These are phyloP conservation scores for Leccinum subgranulosum DNA, from an alignment of 768 basidiomycete genomes.

Conservation along the genomic window DNA sequence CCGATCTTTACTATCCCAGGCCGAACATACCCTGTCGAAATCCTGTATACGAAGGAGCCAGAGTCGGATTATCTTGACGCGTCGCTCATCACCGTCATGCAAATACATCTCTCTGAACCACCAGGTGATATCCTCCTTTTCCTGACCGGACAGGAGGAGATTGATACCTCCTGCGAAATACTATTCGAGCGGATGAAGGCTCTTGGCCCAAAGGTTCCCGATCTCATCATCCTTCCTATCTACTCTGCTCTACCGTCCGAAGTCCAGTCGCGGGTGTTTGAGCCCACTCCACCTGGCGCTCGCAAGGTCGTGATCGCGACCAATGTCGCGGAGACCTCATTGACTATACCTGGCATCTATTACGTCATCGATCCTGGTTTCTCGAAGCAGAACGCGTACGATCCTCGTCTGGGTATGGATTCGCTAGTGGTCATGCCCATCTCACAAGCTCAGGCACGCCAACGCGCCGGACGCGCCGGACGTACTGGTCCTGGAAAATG, in stretches of 20 bases:
- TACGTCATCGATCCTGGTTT: slow-evolving; percentile 99
- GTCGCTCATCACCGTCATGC: slow-evolving; percentile 98
- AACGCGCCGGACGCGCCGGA: slow-evolving; percentile 93
- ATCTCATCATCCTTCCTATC: slow-evolving; percentile 94
- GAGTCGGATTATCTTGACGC: slow-evolving; percentile 97
- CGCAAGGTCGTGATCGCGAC: slow-evolving; percentile 99
- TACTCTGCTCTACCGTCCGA: slow-evolving; percentile 98
- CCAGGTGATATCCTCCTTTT: slow-evolving; percentile 96
- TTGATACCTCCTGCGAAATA: slow-evolving; percentile 96
- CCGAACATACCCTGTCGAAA: slow-evolving; percentile 96
- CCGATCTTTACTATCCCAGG: slow-evolving; percentile 99
- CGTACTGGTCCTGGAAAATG: slow-evolving; percentile 98
- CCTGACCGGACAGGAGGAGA: slow-evolving; percentile 98
- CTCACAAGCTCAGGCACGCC: slow-evolving; percentile 96
- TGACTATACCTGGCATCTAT: slow-evolving; percentile 98
- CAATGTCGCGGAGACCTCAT: slow-evolving; percentile 96
- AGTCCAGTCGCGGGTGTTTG: slow-evolving; percentile 97
- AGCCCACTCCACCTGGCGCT: slow-evolving; percentile 96
- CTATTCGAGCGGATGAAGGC: slow-evolving; percentile 99
- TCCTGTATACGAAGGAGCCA: slow-evolving; percentile 98
- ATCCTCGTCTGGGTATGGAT: slow-evolving; percentile 97
- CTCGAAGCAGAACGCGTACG: slow-evolving; percentile 98
- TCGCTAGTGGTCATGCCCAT: slow-evolving; percentile 98
- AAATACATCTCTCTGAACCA: slow-evolving; percentile 97
- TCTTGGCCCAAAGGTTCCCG: slow-evolving; percentile 96